Evolutionary conservation across 257 asterid species (phyloP).

Genomic region (Penstemon newberryi): DNA sequence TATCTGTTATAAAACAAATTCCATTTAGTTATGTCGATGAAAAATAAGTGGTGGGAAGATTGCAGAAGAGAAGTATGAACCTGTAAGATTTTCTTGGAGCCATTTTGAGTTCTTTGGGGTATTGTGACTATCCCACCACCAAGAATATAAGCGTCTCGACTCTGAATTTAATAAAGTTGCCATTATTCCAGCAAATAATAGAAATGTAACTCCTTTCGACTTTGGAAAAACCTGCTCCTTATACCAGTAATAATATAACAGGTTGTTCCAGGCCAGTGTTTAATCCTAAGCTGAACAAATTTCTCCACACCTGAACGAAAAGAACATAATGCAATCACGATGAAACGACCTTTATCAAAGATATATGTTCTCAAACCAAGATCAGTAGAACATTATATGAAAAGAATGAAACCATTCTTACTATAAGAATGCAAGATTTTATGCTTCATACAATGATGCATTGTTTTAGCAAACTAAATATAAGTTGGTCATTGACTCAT

Average conservation of each 20-base stretch:
- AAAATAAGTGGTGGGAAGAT: neutral
- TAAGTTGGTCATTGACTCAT: neutral
- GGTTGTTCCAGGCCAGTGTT: constrained; percentile 21
- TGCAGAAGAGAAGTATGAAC: constrained; percentile 24
- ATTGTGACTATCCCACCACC: constrained; percentile 77
- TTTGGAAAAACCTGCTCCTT: constrained; percentile 25
- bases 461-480: constrained; percentile 9
- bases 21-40: neutral
- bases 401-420: neutral
- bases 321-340: constrained; percentile 24
- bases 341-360: constrained; percentile 8
- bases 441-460: neutral
- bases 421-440: neutral
- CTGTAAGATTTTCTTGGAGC: constrained; percentile 63
- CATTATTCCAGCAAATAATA: constrained; percentile 62
- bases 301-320: constrained; percentile 18
- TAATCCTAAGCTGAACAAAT: constrained; percentile 10
- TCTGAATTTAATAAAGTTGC: constrained; percentile 63
- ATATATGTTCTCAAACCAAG: neutral
- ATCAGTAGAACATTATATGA: neutral
- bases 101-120: constrained; percentile 64
- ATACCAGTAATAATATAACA: constrained; percentile 15
- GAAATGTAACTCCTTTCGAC: constrained; percentile 32
- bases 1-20: constrained; percentile 51
- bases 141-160: constrained; percentile 66